Evolutionary conservation across 805 yeast species (phyloP).

Genomic region (Candida orba): DNA sequence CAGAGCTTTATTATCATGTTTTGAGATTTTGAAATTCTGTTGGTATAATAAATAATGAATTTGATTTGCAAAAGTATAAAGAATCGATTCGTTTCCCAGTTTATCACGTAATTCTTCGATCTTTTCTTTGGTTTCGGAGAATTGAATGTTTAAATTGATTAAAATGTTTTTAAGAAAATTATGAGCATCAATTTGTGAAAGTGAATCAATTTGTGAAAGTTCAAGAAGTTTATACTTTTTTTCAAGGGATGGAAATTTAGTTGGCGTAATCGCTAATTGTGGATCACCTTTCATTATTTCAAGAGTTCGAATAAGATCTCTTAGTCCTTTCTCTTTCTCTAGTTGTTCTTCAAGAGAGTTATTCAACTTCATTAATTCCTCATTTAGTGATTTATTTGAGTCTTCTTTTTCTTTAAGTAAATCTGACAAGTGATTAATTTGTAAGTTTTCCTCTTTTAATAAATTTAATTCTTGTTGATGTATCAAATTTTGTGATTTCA

Average conservation of each 20-base stretch:
- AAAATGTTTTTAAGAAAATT: conserved; percentile 29
- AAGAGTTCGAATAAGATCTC: neutral
- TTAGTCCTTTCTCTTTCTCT: conserved; percentile 3
- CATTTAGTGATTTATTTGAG: neutral
- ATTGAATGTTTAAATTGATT: conserved; percentile 27
- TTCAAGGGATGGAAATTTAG: conserved; percentile 22
- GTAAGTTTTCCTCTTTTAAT: neutral
- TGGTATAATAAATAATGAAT: conserved; percentile 26
- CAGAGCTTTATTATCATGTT: conserved; percentile 20
- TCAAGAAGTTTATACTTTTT: conserved; percentile 17
- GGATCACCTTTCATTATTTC: conserved; percentile 19
- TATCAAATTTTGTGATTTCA: neutral
- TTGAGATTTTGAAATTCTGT: conserved; percentile 22
- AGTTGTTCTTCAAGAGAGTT: neutral
- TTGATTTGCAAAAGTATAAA: conserved; percentile 26
- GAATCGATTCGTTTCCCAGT: conserved; percentile 23
- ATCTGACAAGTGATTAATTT: neutral
- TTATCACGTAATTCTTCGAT: conserved; percentile 23
- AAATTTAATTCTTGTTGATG: neutral
- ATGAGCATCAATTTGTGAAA: conserved; percentile 26
- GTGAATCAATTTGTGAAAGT: conserved; percentile 23
- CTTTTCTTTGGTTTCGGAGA: conserved; percentile 19
- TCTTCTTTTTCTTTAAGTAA: neutral
- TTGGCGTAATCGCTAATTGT: conserved; percentile 18
- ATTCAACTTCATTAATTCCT: neutral